phyloP scores from a whole-genome alignment of 169 alveolate species.

The Eimeria brunetti region DNA sequence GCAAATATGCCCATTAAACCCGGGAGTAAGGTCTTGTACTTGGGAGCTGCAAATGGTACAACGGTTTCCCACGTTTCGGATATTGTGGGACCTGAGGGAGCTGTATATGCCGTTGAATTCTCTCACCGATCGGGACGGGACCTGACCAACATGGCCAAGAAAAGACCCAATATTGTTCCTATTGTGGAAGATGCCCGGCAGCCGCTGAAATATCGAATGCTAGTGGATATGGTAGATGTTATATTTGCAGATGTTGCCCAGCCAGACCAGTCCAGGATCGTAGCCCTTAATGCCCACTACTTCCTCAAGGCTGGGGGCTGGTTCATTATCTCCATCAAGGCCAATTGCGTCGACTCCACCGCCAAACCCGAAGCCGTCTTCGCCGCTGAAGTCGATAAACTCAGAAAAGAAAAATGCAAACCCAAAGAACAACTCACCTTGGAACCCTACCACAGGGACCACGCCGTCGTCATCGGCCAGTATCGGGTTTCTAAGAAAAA shows the following conservation, averaged over 20 bases:
- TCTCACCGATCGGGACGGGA: constrained; percentile 99
- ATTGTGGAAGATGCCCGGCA: constrained; percentile 99
- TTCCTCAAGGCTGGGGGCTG: constrained; percentile 99
- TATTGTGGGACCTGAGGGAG: constrained; percentile 99
- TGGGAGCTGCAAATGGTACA: constrained; percentile 91
- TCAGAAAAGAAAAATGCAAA: constrained; percentile 96
- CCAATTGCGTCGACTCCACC: constrained; percentile 99
- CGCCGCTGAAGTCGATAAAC: constrained; percentile 94
- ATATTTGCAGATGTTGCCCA: constrained; percentile 99
- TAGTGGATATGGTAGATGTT: constrained; percentile 99
- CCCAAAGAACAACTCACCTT: constrained; percentile 98
- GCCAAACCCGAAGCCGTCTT: constrained; percentile 99
- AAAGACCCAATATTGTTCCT: constrained; percentile 98
- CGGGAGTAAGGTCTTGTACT: constrained; percentile 97
- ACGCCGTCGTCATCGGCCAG: constrained; percentile 98
- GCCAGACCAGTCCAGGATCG: constrained; percentile 99
- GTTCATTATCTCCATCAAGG: constrained; percentile 98
- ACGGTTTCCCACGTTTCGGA: constrained; percentile 99
- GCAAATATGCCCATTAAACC: constrained; percentile 98
- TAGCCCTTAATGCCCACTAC: constrained; percentile 96
- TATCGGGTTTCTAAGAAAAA: constrained; percentile 93
- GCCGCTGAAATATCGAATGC: constrained; percentile 98
- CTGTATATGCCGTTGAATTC: constrained; percentile 99
- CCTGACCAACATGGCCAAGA: constrained; percentile 98
- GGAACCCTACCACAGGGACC: constrained; percentile 99